These are phyloP conservation scores for Cladorrhinum samala DNA, from an alignment of 495 filamentous ascomycete species.

Conservation along the genomic window DNA sequence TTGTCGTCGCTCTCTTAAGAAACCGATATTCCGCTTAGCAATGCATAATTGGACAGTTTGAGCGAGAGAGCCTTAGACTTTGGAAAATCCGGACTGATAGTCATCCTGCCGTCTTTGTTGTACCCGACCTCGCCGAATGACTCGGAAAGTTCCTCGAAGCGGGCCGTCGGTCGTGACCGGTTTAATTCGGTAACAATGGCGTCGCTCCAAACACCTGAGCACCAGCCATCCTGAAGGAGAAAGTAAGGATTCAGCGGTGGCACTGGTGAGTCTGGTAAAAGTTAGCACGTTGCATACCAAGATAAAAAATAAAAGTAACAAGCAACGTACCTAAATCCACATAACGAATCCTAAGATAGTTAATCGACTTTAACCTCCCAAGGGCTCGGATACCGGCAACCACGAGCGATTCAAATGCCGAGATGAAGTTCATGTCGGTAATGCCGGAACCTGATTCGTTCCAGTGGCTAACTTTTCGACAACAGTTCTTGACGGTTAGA, in stretches of 20 bases:
- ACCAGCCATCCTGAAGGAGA: slow-evolving; percentile 48
- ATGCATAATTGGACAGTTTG: slow-evolving; percentile 42
- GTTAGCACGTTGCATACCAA: too few relatives aligned
- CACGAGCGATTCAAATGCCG: slow-evolving; percentile 58
- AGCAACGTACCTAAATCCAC: slow-evolving; percentile 55
- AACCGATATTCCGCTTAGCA: slow-evolving; percentile 30
- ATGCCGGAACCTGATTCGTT: slow-evolving; percentile 58
- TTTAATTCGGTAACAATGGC: slow-evolving; percentile 52
- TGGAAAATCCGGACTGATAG: slow-evolving; percentile 43
- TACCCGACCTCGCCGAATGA: slow-evolving; percentile 46
- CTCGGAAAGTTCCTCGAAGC: slow-evolving; percentile 53
- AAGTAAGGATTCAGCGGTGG: slow-evolving; percentile 63
- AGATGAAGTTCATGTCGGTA: slow-evolving; percentile 60
- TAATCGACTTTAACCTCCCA: slow-evolving; percentile 44
- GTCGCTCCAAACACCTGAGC: slow-evolving; percentile 64
- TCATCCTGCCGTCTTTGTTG: slow-evolving; percentile 46
- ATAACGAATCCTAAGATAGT: slow-evolving; percentile 61
- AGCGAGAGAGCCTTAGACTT: slow-evolving; percentile 39
- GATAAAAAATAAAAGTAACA: not conserved
- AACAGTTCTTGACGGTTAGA: slow-evolving; percentile 63
- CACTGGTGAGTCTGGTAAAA: slow-evolving; percentile 49
- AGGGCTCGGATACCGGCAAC: slow-evolving; percentile 53
- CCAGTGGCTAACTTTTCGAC: slow-evolving; percentile 46
- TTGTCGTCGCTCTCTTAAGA: not conserved
- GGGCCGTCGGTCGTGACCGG: slow-evolving; percentile 46